Evolutionary conservation across 2,329 filamentous ascomycete species (phyloP).

Genomic region (Xylaria arbuscula): DNA sequence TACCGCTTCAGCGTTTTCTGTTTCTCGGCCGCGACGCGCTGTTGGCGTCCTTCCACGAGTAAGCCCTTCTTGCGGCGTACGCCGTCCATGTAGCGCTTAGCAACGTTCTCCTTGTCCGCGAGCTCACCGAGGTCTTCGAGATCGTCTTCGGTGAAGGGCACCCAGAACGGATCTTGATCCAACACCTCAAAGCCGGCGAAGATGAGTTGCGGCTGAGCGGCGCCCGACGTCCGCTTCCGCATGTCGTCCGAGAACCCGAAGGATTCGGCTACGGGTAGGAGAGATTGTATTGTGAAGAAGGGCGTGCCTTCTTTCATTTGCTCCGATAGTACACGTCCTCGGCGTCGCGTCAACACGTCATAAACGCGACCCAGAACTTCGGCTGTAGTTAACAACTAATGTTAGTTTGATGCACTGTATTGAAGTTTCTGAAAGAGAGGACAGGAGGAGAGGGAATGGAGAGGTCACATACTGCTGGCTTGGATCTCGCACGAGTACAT

Average conservation of each 20-base stretch:
- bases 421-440: not conserved
- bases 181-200: constrained; percentile 93
- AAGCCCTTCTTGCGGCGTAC: constrained; percentile 90
- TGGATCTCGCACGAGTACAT: constrained; percentile 99
- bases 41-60: constrained; percentile 79
- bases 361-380: constrained; percentile 97
- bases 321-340: constrained; percentile 89
- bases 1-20: constrained; percentile 76
- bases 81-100: constrained; percentile 93
- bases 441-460: not conserved
- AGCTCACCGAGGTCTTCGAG: constrained; percentile 94
- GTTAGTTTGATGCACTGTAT: constrained; percentile 19
- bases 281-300: constrained; percentile 92
- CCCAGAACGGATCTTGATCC: constrained; percentile 98
- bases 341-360: constrained; percentile 93
- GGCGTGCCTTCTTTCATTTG: constrained; percentile 94
- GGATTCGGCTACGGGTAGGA: constrained; percentile 91
- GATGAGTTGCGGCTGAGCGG: constrained; percentile 90
- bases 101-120: constrained; percentile 94
- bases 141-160: constrained; percentile 95
- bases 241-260: constrained; percentile 98
- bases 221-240: constrained; percentile 90
- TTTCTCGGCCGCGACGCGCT: constrained; percentile 92
- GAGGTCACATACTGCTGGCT: constrained; percentile 75
- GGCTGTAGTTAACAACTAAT: constrained; percentile 58